phyloP scores from a whole-genome alignment of 345 rosid species.

The Xanthoceras sorbifolium region DNA sequence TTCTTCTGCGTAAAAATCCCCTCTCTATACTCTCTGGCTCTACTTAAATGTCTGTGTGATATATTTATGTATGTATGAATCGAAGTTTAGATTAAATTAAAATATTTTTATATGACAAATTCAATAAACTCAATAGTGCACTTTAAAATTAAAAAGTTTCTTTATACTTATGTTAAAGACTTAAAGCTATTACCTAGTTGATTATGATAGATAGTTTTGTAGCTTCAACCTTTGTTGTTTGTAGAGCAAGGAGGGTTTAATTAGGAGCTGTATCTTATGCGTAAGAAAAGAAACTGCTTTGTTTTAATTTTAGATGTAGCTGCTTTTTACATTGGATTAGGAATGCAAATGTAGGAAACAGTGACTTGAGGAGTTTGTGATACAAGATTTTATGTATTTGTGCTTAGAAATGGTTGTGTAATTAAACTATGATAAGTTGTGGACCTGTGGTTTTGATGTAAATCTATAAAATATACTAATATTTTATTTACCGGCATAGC shows the following conservation, averaged over 20 bases:
- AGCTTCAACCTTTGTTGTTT: background rate
- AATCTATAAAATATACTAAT: background rate
- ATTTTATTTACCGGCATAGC: background rate
- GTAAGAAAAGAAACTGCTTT: too few species aligned
- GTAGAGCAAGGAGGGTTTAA: too few species aligned
- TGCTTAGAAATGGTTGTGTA: background rate
- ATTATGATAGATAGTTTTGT: background rate
- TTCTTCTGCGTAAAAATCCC: constrained; percentile 59
- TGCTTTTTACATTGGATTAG: background rate
- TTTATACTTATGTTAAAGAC: too few species aligned
- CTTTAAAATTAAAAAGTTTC: too few species aligned
- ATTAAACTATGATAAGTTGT: background rate
- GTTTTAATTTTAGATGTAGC: background rate
- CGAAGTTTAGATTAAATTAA: too few species aligned
- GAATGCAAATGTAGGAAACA: background rate
- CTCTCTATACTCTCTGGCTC: background rate
- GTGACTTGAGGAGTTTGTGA: background rate
- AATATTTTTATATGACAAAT: too few species aligned
- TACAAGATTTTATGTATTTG: background rate
- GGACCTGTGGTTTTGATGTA: background rate
- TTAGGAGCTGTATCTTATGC: background rate
- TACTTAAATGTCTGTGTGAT: background rate
- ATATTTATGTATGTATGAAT: background rate
- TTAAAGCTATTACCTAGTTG: background rate
- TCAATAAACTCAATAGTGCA: too few species aligned